phyloP scores from a whole-genome alignment of 2,329 filamentous ascomycete genomes.

The Raffaelea albimanens region DNA sequence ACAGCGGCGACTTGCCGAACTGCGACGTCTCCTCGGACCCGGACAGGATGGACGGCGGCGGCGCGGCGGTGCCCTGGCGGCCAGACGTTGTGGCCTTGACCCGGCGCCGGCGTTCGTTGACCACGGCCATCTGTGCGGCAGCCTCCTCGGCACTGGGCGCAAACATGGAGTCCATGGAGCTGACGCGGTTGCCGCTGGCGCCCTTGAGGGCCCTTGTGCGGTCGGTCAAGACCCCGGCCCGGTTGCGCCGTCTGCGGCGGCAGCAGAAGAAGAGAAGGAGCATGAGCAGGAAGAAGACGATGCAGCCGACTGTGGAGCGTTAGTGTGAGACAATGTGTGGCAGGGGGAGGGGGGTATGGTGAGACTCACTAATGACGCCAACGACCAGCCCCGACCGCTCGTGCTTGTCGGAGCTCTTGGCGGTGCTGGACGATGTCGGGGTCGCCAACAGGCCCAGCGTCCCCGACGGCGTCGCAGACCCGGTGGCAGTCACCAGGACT shows the following conservation, averaged over 20 bases:
- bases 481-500: background rate
- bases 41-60: background rate
- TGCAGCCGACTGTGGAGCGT: background rate
- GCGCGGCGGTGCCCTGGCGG: background rate
- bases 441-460: background rate
- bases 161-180: background rate
- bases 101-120: too few relatives aligned
- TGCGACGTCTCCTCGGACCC: too few relatives aligned
- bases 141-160: background rate
- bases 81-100: too few relatives aligned
- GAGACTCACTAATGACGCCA: background rate
- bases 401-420: background rate
- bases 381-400: background rate
- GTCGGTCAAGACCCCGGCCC: background rate
- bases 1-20: too few relatives aligned
- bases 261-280: background rate
- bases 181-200: background rate
- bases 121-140: too few relatives aligned
- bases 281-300: background rate
- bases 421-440: background rate
- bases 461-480: background rate
- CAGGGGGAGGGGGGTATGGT: background rate
- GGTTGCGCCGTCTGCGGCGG: background rate
- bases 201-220: background rate
- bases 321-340: background rate